Percentiles rank a stretch among this genome's conserved stretches.
These are phyloP conservation scores for Scheffersomyces quercinus DNA, from an alignment of 1,139 yeast genomes.

Conservation along the genomic window DNA sequence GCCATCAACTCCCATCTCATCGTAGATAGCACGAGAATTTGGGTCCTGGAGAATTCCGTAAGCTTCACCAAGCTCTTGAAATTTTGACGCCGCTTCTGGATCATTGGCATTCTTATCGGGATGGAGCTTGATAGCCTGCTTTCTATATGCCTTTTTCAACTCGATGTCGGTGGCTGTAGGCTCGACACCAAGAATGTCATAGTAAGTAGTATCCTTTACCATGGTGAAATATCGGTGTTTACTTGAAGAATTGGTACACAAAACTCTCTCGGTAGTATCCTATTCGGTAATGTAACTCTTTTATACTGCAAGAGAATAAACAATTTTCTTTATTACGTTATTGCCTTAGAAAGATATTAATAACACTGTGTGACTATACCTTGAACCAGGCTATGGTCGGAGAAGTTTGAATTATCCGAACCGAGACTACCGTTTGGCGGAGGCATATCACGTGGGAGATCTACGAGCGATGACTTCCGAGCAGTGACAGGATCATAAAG, in stretches of 20 bases:
- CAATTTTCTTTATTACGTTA: not conserved
- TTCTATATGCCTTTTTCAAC: constrained; percentile 28
- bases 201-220: constrained; percentile 27
- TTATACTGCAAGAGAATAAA: too few relatives aligned
- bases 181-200: constrained; percentile 23
- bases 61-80: constrained; percentile 40
- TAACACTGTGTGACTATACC: too few relatives aligned
- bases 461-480: too few relatives aligned
- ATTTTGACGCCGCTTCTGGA: constrained; percentile 27
- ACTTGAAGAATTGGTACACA: constrained; percentile 6
- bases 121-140: constrained; percentile 26
- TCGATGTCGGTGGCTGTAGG: constrained; percentile 22
- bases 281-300: too few relatives aligned
- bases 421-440: too few relatives aligned
- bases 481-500: too few relatives aligned
- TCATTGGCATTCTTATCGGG: constrained; percentile 30
- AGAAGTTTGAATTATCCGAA: too few relatives aligned
- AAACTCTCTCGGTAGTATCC: too few relatives aligned
- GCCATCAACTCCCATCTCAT: constrained; percentile 46
- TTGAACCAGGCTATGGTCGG: too few relatives aligned
- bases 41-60: constrained; percentile 42
- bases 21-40: constrained; percentile 40
- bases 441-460: too few relatives aligned
- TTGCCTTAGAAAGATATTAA: not conserved
- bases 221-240: constrained; percentile 7